A percentile compares a stretch with the other conserved stretches of the same genome.
phyloP scores from a whole-genome alignment of 163 green algal species.

The Prototheca stagnorum region DNA sequence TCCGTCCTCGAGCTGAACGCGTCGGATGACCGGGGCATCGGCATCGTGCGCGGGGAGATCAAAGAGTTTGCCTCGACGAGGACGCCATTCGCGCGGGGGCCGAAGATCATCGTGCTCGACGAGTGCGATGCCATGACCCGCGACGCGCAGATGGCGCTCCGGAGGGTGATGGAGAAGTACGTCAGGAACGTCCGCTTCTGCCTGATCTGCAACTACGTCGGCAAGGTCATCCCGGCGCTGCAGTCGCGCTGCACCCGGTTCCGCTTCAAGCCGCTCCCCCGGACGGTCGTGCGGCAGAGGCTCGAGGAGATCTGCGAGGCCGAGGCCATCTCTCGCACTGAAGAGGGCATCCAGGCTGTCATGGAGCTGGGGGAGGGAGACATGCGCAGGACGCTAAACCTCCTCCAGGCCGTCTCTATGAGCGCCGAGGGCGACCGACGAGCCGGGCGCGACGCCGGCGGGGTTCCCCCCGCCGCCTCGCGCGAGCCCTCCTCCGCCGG shows the following conservation, averaged over 20 bases:
- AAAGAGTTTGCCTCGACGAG: conserved; percentile 88
- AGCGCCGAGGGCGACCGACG: too few species aligned
- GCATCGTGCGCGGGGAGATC: conserved; percentile 86
- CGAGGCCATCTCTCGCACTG: conserved; percentile 39
- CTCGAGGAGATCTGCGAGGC: conserved; percentile 46
- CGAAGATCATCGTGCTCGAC: conserved; percentile 99
- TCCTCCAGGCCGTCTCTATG: conserved; percentile 71
- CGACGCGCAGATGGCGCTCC: conserved; percentile 92
- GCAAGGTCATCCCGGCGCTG: conserved; percentile 94
- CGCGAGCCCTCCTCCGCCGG: too few species aligned
- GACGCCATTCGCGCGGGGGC: conserved; percentile 82
- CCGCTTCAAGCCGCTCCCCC: conserved; percentile 76
- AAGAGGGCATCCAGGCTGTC: conserved; percentile 58
- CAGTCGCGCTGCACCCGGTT: conserved; percentile 95
- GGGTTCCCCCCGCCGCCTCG: too few species aligned
- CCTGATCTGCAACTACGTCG: conserved; percentile 99
- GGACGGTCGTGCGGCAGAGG: conserved; percentile 44
- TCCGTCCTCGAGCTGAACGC: conserved; percentile 98
- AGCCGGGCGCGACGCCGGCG: too few species aligned
- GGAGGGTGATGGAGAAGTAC: conserved; percentile 98
- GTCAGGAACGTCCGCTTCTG: conserved; percentile 92
- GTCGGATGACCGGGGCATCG: conserved; percentile 86
- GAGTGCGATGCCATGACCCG: conserved; percentile 99
- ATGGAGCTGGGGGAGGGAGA: conserved; percentile 65
- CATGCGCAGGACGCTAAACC: conserved; percentile 92